phyloP scores from a whole-genome alignment of 1,284 basidiomycete species.

The Phaffia rhodozyma region DNA sequence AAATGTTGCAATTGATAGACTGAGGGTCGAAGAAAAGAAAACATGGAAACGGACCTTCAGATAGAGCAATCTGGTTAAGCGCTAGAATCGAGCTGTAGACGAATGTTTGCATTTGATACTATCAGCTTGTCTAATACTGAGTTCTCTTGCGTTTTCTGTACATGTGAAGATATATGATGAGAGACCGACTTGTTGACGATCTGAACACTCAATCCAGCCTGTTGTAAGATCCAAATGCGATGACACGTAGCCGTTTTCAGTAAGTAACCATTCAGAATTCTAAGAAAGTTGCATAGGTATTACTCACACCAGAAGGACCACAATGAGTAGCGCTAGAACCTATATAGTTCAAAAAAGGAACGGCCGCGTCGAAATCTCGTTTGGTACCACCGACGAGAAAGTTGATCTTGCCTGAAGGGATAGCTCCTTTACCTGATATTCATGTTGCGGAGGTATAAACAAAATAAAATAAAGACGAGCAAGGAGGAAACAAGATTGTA shows the following conservation, averaged over 20 bases:
- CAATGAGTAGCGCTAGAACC: constrained; percentile 30
- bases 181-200: constrained; percentile 34
- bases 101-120: too few relatives aligned
- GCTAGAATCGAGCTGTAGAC: constrained; percentile 29
- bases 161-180: neutral
- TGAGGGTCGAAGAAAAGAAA: too few relatives aligned
- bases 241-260: too few relatives aligned
- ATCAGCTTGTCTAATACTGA: too few relatives aligned
- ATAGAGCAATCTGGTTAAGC: constrained; percentile 33
- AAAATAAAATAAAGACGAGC: too few relatives aligned
- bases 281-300: constrained; percentile 17
- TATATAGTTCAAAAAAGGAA: constrained; percentile 30
- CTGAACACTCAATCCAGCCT: constrained; percentile 22
- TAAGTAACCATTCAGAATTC: too few relatives aligned
- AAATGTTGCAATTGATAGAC: too few relatives aligned
- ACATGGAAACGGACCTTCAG: constrained; percentile 24
- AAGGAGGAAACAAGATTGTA: too few relatives aligned
- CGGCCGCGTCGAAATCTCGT: constrained; percentile 18
- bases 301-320: constrained; percentile 29
- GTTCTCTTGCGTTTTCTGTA: too few relatives aligned
- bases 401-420: constrained; percentile 27
- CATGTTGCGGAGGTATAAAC: neutral
- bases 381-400: constrained; percentile 29
- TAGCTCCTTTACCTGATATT: constrained; percentile 27
- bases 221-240: too few relatives aligned